Evolutionary conservation across 192 early-diverging fungal genomes (phyloP).

Genomic region (Coemansia sp.): DNA sequence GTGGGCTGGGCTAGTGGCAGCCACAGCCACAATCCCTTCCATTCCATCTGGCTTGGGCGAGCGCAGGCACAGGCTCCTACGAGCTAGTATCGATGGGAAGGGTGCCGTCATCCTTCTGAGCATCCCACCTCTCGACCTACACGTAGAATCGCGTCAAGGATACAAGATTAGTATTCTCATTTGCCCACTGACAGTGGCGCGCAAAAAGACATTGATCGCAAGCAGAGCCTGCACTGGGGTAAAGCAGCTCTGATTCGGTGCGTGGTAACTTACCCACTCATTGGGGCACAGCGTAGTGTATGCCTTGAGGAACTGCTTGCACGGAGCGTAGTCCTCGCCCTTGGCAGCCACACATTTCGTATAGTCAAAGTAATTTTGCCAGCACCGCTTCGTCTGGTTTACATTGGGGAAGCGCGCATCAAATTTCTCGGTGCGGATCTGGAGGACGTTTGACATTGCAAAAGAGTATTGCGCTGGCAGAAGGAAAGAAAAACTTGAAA

Average conservation of each 20-base stretch:
- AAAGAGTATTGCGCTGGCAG: no score
- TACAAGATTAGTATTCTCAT: neutral
- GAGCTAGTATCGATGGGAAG: conserved; percentile 32
- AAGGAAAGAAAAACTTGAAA: neutral
- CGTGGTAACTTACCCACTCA: conserved; percentile 86
- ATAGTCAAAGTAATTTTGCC: conserved; percentile 99
- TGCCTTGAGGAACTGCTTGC: conserved; percentile 83
- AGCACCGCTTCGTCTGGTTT: conserved; percentile 99
- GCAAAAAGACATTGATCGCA: no score
- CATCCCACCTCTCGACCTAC: conserved; percentile 54
- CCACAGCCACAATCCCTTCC: neutral
- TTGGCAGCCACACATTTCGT: conserved; percentile 85
- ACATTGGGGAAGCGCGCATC: conserved; percentile 90
- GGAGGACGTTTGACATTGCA: conserved; percentile 28
- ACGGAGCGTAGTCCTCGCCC: conserved; percentile 94
- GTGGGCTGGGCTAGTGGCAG: neutral
- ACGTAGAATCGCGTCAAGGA: neutral
- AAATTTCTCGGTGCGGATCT: conserved; percentile 44
- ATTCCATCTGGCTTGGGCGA: neutral
- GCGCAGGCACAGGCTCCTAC: neutral
- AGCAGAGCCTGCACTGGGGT: neutral
- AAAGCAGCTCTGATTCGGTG: neutral
- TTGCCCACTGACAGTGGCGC: neutral
- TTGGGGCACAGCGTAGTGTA: conserved; percentile 88
- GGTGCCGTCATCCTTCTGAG: conserved; percentile 48